phyloP scores from a whole-genome alignment of 257 asterid species.

The Solanum medicagineum region DNA sequence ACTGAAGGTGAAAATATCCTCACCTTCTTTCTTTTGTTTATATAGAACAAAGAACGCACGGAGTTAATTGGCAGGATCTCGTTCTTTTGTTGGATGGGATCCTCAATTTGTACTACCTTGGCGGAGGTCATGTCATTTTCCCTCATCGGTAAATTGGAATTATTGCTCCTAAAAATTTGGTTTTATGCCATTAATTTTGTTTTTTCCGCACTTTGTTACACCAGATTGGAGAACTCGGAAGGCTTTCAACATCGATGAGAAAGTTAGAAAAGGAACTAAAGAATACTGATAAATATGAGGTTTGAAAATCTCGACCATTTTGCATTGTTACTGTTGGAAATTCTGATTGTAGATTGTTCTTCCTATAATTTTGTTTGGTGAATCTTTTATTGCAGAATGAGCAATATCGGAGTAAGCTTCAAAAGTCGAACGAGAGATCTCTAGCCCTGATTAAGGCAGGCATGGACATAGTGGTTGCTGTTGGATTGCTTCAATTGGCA shows the following conservation, averaged over 20 bases:
- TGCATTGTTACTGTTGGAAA: not conserved
- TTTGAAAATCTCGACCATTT: constrained; percentile 4
- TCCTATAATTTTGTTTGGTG: not conserved
- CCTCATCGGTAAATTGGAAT: not conserved
- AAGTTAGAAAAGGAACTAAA: constrained; percentile 68
- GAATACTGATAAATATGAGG: constrained; percentile 59
- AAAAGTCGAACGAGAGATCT: constrained; percentile 72
- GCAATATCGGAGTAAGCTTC: constrained; percentile 42
- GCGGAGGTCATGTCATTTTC: constrained; percentile 46
- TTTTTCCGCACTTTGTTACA: not conserved
- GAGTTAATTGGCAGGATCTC: constrained; percentile 78
- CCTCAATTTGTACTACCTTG: constrained; percentile 59
- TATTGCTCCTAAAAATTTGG: not conserved
- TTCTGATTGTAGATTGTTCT: not conserved
- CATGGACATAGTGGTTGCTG: constrained; percentile 79
- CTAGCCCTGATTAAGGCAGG: constrained; percentile 72
- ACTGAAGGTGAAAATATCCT: not conserved
- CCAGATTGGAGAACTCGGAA: constrained; percentile 75
- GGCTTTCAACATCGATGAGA: constrained; percentile 73
- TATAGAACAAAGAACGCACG: constrained; percentile 74
- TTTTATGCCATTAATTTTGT: not conserved
- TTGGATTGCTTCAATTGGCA: constrained; percentile 85
- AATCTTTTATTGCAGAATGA: constrained; percentile 40
- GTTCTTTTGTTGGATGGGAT: constrained; percentile 81
- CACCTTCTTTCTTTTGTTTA: not conserved